phyloP scores from a whole-genome alignment of 2,329 filamentous ascomycete genomes.

The Colletotrichum ledebouriae region DNA sequence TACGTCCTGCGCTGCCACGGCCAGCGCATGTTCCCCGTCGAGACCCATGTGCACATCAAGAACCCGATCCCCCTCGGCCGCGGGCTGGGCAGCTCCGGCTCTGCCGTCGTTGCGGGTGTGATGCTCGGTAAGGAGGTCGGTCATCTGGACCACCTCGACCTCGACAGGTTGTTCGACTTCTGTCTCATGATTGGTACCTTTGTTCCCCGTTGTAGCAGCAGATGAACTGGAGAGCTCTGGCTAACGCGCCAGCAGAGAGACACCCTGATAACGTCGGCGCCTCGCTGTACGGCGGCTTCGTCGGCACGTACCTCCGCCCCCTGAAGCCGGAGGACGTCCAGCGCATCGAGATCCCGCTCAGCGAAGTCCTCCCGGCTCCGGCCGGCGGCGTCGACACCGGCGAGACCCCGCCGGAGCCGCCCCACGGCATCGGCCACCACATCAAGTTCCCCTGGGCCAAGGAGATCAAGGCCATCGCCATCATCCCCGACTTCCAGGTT shows the following conservation, averaged over 20 bases:
- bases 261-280: conserved; percentile 97
- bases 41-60: conserved; percentile 93
- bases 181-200: conserved; percentile 90
- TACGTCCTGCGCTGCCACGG: conserved; percentile 96
- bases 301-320: conserved; percentile 96
- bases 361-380: conserved; percentile 90
- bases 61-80: conserved; percentile 95
- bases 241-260: conserved; percentile 66
- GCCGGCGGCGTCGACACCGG: conserved; percentile 94
- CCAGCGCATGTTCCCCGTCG: conserved; percentile 83
- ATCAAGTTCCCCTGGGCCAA: conserved; percentile 94
- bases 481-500: conserved; percentile 96
- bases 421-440: conserved; percentile 92
- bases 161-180: conserved; percentile 91
- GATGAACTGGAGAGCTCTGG: too few relatives aligned
- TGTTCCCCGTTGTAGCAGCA: too few relatives aligned
- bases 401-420: conserved; percentile 87
- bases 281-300: conserved; percentile 94
- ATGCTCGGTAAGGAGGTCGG: conserved; percentile 91
- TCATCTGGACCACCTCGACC: conserved; percentile 73
- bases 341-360: conserved; percentile 92
- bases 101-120: conserved; percentile 96
- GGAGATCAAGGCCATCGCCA: conserved; percentile 96
- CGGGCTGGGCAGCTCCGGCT: conserved; percentile 94
- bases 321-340: conserved; percentile 90